A percentile compares a stretch with the other conserved stretches of the same genome.
Evolutionary conservation across 805 yeast species (phyloP).

Genomic region (Candida montana): DNA sequence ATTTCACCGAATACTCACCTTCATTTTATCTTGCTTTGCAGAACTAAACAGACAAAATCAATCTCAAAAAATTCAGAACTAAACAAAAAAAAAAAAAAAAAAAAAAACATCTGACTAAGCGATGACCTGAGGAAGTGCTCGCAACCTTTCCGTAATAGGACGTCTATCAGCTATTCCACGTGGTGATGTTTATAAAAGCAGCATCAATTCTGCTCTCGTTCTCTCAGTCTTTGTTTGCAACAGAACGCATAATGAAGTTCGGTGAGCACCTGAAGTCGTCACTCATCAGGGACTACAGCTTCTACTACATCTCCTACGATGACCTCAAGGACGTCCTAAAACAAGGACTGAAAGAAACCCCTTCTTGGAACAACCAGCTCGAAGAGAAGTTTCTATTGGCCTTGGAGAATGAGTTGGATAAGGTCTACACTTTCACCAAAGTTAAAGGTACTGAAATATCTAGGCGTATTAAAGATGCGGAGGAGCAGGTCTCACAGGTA

Average conservation of each 20-base stretch:
- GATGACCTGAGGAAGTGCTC: background rate
- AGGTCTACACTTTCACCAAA: conserved; percentile 86
- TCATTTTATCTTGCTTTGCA: background rate
- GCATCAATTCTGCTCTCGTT: background rate
- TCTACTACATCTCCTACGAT: conserved; percentile 88
- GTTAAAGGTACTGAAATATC: conserved; percentile 82
- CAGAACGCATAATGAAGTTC: conserved; percentile 65
- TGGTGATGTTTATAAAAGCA: background rate
- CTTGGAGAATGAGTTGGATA: conserved; percentile 82
- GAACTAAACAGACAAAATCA: background rate
- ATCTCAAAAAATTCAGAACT: background rate
- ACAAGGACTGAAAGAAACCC: conserved; percentile 53
- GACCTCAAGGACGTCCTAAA: conserved; percentile 80
- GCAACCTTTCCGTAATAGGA: background rate
- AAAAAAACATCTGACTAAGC: no score
- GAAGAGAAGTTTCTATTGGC: conserved; percentile 75
- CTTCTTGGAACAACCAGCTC: conserved; percentile 65
- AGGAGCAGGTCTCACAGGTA: conserved; percentile 62
- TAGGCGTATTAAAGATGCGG: conserved; percentile 80
- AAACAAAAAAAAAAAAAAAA: no score
- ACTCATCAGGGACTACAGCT: conserved; percentile 82
- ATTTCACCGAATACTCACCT: no score
- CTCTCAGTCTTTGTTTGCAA: background rate
- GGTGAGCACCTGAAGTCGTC: conserved; percentile 91
- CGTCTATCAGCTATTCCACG: background rate